Conservation (phyloP, 257 asterid genomes). For the Forsythia viridissima region DNA sequence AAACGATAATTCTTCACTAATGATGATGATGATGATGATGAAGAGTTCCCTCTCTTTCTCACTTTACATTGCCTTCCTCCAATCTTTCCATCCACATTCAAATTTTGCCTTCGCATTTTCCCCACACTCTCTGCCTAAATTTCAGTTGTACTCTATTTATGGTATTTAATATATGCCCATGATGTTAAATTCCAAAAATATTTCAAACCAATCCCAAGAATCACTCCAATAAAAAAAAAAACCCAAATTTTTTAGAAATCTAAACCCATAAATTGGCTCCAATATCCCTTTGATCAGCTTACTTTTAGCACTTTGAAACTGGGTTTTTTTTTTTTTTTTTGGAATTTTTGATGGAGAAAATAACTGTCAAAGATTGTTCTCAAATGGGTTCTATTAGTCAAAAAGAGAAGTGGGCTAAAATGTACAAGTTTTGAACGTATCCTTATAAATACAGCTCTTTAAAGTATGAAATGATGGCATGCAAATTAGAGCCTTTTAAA, state of each 20-base stretch:
- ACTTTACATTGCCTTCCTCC: constrained; percentile 70
- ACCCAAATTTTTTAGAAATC: constrained; percentile 33
- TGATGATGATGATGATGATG: constrained; percentile 81
- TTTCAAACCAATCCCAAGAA: constrained; percentile 33
- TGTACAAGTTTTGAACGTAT: constrained; percentile 49
- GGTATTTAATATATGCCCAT: not conserved
- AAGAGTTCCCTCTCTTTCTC: constrained; percentile 81
- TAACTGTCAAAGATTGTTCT: constrained; percentile 11
- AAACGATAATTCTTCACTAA: constrained; percentile 58
- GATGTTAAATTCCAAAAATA: not conserved
- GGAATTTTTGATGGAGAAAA: constrained; percentile 26
- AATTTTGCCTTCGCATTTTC: constrained; percentile 62
- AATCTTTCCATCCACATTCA: constrained; percentile 57
- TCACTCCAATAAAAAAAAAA: constrained; percentile 31
- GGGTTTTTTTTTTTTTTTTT: not conserved
- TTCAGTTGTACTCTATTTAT: not conserved
- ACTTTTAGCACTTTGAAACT: constrained; percentile 6
- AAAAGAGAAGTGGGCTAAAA: constrained; percentile 29
- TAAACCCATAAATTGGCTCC: constrained; percentile 22
- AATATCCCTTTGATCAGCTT: constrained; percentile 7
- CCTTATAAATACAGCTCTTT: constrained; percentile 31
- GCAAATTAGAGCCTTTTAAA: constrained; percentile 61
- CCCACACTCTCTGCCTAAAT: not conserved
- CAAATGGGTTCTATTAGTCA: constrained; percentile 30
- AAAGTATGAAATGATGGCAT: constrained; percentile 52